Percentiles rank a stretch among this genome's conserved stretches.
Evolutionary conservation across 768 basidiomycete genomes (phyloP).

Genomic region (Lactifluus subvellereus): DNA sequence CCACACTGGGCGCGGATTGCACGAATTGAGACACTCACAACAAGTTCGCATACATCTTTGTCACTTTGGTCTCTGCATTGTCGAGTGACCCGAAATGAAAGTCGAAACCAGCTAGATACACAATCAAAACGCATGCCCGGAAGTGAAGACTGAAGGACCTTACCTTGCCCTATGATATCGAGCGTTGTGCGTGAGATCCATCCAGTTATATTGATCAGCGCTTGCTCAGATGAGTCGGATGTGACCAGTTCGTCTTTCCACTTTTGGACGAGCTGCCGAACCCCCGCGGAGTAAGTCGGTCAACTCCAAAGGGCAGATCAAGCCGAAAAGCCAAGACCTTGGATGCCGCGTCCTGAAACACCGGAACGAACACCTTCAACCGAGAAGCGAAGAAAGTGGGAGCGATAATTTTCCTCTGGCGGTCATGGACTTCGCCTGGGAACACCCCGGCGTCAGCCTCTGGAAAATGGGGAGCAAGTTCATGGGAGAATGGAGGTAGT

Average conservation of each 20-base stretch:
- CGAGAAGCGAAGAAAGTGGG: conserved; percentile 26
- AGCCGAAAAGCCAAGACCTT: conserved; percentile 18
- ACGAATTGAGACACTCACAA: conserved; percentile 20
- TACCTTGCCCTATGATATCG: conserved; percentile 30
- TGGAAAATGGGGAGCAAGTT: too few relatives aligned
- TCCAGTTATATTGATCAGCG: conserved; percentile 19
- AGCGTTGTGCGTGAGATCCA: conserved; percentile 28
- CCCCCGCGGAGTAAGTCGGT: not conserved
- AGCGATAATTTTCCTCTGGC: conserved; percentile 27
- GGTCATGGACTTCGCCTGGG: conserved; percentile 24
- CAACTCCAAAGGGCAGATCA: not conserved
- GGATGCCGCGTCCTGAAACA: conserved; percentile 22
- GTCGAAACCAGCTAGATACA: conserved; percentile 26
- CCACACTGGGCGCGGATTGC: not conserved
- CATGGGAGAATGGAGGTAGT: not conserved
- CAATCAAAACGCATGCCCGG: not conserved
- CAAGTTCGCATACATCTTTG: conserved; percentile 27
- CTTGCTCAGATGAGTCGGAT: not conserved
- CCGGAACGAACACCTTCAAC: conserved; percentile 26
- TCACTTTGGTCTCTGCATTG: conserved; percentile 21
- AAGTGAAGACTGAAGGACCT: not conserved
- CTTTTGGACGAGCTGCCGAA: conserved; percentile 25
- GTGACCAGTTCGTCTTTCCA: conserved; percentile 26
- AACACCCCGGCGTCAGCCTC: not conserved
- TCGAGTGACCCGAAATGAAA: conserved; percentile 28